Conservation (phyloP, 345 rosid genomes). For the Salix suchowensis region DNA sequence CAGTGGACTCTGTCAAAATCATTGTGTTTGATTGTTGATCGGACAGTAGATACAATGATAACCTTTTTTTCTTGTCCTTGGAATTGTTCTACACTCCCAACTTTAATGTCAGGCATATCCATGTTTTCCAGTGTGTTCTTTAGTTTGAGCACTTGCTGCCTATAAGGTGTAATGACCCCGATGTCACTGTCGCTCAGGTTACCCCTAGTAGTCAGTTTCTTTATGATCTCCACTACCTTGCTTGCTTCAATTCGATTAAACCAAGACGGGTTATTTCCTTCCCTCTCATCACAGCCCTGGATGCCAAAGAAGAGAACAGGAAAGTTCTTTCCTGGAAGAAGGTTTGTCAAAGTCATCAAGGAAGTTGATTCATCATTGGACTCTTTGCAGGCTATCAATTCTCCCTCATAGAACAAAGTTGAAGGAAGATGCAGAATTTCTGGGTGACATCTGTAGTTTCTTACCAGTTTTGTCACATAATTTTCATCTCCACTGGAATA, state of each 20-base stretch:
- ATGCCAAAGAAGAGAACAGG: slow-evolving; percentile 83
- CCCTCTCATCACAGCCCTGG: slow-evolving; percentile 97
- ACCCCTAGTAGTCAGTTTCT: slow-evolving; percentile 43
- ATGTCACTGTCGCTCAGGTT: slow-evolving; percentile 55
- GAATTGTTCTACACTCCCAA: slow-evolving; percentile 93
- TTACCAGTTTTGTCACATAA: slow-evolving; percentile 64
- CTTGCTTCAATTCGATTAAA: slow-evolving; percentile 87
- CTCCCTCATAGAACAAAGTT: slow-evolving; percentile 64
- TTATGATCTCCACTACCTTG: slow-evolving; percentile 67
- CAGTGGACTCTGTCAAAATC: slow-evolving; percentile 21
- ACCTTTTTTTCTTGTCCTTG: slow-evolving; percentile 92
- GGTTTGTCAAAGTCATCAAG: slow-evolving; percentile 12
- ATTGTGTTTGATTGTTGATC: slow-evolving; percentile 53
- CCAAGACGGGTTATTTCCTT: slow-evolving; percentile 92
- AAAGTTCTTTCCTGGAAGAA: slow-evolving; percentile 61
- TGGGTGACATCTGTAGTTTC: slow-evolving; percentile 80
- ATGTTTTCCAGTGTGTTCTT: slow-evolving; percentile 59
- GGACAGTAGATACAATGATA: slow-evolving; percentile 75
- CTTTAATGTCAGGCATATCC: slow-evolving; percentile 63
- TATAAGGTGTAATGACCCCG: slow-evolving; percentile 85
- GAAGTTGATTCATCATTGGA: slow-evolving; percentile 27
- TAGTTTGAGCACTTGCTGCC: slow-evolving; percentile 81
- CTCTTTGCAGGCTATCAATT: slow-evolving; percentile 73
- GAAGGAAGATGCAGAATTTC: slow-evolving; percentile 85
- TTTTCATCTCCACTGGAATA: slow-evolving; percentile 57